Percentiles rank a stretch among this genome's conserved stretches.
Conservation (phyloP, 306 rosid genomes). For the Fragaria nilgerrensis region DNA sequence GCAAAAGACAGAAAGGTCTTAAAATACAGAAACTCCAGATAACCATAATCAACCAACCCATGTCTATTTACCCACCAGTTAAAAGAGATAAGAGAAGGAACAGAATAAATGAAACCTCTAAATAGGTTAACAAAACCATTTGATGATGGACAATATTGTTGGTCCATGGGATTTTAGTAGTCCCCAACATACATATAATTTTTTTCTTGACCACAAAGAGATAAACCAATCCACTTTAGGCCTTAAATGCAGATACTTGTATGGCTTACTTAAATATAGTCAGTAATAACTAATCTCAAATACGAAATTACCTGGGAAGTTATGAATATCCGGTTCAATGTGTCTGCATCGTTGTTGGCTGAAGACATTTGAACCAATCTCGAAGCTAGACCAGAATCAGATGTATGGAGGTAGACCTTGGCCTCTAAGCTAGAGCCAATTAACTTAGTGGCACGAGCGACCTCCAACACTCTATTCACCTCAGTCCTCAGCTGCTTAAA, state of each 20-base stretch:
- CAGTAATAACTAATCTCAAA: background rate
- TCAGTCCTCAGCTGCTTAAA: slow-evolving; percentile 83
- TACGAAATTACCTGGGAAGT: slow-evolving; percentile 76
- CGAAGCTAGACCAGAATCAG: slow-evolving; percentile 58
- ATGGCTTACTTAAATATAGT: background rate
- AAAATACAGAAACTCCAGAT: background rate
- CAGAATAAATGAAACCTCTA: background rate
- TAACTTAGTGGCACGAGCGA: slow-evolving; percentile 72
- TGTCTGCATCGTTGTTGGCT: slow-evolving; percentile 64
- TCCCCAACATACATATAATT: background rate
- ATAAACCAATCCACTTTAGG: background rate
- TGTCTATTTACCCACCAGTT: background rate
- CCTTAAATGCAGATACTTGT: background rate
- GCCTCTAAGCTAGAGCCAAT: slow-evolving; percentile 96
- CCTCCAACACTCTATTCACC: slow-evolving; percentile 85
- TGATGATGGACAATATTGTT: background rate
- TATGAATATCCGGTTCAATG: slow-evolving; percentile 66
- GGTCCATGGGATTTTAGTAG: too few relatives aligned
- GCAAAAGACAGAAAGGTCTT: background rate
- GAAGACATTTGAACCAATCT: slow-evolving; percentile 57
- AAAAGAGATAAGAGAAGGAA: background rate
- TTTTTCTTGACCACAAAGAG: background rate
- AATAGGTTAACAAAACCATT: background rate
- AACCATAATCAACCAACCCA: background rate
- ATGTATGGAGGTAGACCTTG: slow-evolving; percentile 64